These are phyloP conservation scores for Polygonum maritimum DNA, from an alignment of 148 eudicot species.

Conservation along the genomic window DNA sequence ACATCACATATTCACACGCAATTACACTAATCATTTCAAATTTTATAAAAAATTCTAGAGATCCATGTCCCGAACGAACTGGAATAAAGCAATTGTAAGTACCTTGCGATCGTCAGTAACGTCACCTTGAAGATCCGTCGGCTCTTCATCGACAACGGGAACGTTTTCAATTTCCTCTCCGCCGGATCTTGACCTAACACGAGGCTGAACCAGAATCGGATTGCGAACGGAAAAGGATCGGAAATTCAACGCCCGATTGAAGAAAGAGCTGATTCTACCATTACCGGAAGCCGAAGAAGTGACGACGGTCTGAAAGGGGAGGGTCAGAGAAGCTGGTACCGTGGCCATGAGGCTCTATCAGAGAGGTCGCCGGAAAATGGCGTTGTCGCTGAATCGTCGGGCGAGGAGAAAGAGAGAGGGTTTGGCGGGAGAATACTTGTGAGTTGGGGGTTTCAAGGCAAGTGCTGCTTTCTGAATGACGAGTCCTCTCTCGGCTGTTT, in stretches of 20 bases:
- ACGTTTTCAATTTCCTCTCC: slow-evolving; percentile 20
- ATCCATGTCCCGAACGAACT: too few species aligned
- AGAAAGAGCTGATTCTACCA: not conserved
- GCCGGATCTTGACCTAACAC: slow-evolving; percentile 14
- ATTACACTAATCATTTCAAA: not conserved
- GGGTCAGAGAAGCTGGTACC: not conserved
- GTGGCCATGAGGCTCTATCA: not conserved
- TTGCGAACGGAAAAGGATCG: not conserved
- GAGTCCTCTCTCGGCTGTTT: not conserved
- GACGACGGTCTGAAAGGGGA: not conserved
- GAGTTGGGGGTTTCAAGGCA: not conserved
- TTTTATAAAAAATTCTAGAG: too few species aligned
- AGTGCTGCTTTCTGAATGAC: not conserved
- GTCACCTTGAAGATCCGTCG: not conserved
- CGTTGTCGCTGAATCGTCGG: not conserved
- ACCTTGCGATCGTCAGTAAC: not conserved
- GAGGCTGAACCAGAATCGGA: not conserved
- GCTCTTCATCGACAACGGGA: not conserved
- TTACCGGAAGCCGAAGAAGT: not conserved
- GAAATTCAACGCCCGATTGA: not conserved
- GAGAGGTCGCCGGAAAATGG: not conserved
- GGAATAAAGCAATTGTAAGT: too few species aligned
- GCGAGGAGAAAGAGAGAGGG: not conserved
- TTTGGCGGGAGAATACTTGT: slow-evolving; percentile 7
- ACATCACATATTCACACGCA: not conserved